Evolutionary conservation across 2,329 filamentous ascomycete species (phyloP).

Genomic region (Claviceps quebecensis): DNA sequence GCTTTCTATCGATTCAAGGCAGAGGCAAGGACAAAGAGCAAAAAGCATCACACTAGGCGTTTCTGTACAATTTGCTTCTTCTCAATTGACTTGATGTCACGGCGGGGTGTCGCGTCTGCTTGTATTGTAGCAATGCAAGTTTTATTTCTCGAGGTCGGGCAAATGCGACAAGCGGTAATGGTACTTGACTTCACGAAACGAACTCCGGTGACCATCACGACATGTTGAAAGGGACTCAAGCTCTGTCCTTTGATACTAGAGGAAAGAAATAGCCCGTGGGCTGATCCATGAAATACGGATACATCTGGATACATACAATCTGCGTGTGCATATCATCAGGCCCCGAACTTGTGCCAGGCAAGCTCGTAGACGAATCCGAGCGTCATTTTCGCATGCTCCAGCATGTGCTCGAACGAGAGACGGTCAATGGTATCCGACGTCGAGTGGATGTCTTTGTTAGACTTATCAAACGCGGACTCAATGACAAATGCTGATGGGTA

Average conservation of each 20-base stretch:
- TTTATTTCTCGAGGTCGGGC: no score
- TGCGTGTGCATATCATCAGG: not conserved
- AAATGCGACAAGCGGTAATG: no score
- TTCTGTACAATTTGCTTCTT: not conserved
- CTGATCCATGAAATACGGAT: no score
- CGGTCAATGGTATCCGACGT: constrained; percentile 58
- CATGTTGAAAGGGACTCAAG: no score
- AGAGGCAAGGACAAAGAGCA: not conserved
- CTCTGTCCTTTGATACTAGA: no score
- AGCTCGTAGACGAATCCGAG: constrained; percentile 74
- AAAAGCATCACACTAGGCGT: not conserved
- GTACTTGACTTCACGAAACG: no score
- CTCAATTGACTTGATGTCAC: not conserved
- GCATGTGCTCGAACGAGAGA: constrained; percentile 77
- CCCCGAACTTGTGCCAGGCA: constrained; percentile 54
- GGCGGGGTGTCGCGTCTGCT: no score
- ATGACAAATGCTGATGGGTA: constrained; percentile 67
- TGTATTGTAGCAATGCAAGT: no score
- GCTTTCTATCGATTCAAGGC: not conserved
- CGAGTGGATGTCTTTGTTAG: constrained; percentile 55
- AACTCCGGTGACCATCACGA: no score
- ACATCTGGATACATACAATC: no score
- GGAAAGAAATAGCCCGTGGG: no score
- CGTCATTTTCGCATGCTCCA: constrained; percentile 77
- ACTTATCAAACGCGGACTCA: constrained; percentile 54